Evolutionary conservation across 805 yeast species (phyloP), one percentile per base, ranked within the genome.

Genomic region (Teunomyces panamensis): DNA sequence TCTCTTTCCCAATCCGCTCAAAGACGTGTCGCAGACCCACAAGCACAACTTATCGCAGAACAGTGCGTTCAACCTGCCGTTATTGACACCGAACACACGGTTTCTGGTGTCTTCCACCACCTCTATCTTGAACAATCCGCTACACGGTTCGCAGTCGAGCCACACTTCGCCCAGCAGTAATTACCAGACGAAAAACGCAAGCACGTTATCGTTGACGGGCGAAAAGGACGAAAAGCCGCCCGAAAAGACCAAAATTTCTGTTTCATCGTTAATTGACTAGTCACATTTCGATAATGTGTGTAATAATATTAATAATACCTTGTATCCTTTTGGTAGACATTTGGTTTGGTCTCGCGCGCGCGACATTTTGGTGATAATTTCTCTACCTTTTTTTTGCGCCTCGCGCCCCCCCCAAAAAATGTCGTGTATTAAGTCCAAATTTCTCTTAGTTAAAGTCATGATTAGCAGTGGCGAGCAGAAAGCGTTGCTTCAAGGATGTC

Each of bases 1-100:
- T 48, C 59, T 70, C 44, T 73, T 71, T 60, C 75, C 77, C 5
- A 71, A 67, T 50, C 73, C 74, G 14, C 47, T 53, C 36, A 52
- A 52, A 35, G 56, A 52, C 28, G 46, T 39, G 24, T 9, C 41
- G 17, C 42, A 28, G 30, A 7, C 42, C 14, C 68, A 64, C 45
- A 65, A 66, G 47, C 52, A 69, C 37, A 65, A 58, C 42, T 41
- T 61, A 3, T 61, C 69, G 11, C 67, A 63, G 52, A 62, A 60
- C 48, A 63, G 68, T 24, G 61, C 67, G 11, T 62, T 64, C 50
- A 62, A 60, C 52, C 62, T 67, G 30, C 67, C 69, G 9, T 50
- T 54, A 16, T 47, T 63, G 39, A 55, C 64, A 10, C 60, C 69
- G 10, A 49, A 56, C 9, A 58, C 56, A 8, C 47, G 67, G 26